Percentiles rank a stretch among this genome's conserved stretches.
Evolutionary conservation across 192 early-diverging fungal species (phyloP).

Genomic region (Coemansia sp.): DNA sequence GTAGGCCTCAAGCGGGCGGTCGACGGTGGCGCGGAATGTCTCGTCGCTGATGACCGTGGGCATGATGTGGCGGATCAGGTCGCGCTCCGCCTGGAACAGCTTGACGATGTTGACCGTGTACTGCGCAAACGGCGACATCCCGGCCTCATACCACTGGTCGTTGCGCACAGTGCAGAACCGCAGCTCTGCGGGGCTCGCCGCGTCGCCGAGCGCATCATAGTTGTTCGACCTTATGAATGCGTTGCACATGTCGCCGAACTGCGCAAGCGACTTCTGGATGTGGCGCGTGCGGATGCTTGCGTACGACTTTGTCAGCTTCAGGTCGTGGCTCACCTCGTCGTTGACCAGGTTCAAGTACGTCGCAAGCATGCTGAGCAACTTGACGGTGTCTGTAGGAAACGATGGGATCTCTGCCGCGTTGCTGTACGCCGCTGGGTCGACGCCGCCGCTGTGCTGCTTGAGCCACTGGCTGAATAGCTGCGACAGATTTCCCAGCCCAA

Average conservation of each 20-base stretch:
- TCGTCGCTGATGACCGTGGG: conserved; percentile 51
- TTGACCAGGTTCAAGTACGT: conserved; percentile 57
- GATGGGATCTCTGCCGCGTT: conserved; percentile 50
- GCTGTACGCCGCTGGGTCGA: conserved; percentile 54
- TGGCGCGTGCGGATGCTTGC: conserved; percentile 48
- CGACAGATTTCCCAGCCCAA: conserved; percentile 55
- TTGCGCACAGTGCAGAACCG: conserved; percentile 50
- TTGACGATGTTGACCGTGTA: conserved; percentile 54
- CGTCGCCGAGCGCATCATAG: conserved; percentile 24
- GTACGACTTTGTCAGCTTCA: conserved; percentile 50
- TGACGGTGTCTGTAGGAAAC: conserved; percentile 53
- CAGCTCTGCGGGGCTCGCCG: conserved; percentile 29
- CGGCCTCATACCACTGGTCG: conserved; percentile 55
- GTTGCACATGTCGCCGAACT: conserved; percentile 52
- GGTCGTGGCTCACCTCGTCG: conserved; percentile 54
- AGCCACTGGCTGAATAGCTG: conserved; percentile 60
- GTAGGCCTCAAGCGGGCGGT: conserved; percentile 45
- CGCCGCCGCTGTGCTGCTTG: conserved; percentile 55
- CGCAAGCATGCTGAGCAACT: conserved; percentile 57
- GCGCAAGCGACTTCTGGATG: conserved; percentile 54
- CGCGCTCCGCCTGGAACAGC: conserved; percentile 55
- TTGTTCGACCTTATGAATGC: conserved; percentile 37
- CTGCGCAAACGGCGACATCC: conserved; percentile 51
- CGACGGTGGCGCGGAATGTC: conserved; percentile 32
- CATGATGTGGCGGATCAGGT: conserved; percentile 54